Percentiles rank a stretch among this genome's conserved stretches.
These are phyloP conservation scores for Phytophthora kernoviae DNA, from an alignment of 352 stramenopile genomes.

Conservation along the genomic window DNA sequence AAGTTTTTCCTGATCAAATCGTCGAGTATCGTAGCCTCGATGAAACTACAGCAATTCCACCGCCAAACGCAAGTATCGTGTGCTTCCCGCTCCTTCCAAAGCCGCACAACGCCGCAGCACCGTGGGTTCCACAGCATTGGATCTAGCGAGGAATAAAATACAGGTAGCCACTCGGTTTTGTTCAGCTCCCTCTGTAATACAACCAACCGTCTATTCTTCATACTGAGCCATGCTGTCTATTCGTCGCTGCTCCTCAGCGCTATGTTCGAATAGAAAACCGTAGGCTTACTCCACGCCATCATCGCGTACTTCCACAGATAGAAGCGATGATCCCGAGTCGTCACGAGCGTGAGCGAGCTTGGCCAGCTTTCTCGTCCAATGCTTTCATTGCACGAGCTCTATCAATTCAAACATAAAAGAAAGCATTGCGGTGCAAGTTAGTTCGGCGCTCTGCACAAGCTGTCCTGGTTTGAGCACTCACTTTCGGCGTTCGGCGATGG, in stretches of 20 bases:
- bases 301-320: conserved; percentile 38
- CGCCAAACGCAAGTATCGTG: conserved; percentile 53
- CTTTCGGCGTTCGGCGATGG: conserved; percentile 89
- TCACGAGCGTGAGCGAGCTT: conserved; percentile 66
- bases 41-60: conserved; percentile 14
- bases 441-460: background rate
- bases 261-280: background rate
- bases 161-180: background rate
- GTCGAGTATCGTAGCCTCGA: conserved; percentile 72
- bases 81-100: conserved; percentile 85
- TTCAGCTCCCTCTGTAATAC: background rate
- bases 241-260: conserved; percentile 1
- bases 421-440: background rate
- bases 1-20: conserved; percentile 52
- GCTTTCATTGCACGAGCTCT: conserved; percentile 88
- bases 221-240: conserved; percentile 7
- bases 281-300: conserved; percentile 28
- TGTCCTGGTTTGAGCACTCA: conserved; percentile 30
- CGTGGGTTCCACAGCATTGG: conserved; percentile 64
- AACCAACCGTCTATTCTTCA: conserved; percentile 19
- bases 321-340: conserved; percentile 27
- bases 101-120: conserved; percentile 53
- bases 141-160: conserved; percentile 3
- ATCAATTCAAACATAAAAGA: background rate
- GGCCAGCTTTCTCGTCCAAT: conserved; percentile 86